A percentile compares a stretch with the other conserved stretches of the same genome.
Conservation (phyloP, 2,329 filamentous ascomycete species). For the Zymoseptoria brevis region DNA sequence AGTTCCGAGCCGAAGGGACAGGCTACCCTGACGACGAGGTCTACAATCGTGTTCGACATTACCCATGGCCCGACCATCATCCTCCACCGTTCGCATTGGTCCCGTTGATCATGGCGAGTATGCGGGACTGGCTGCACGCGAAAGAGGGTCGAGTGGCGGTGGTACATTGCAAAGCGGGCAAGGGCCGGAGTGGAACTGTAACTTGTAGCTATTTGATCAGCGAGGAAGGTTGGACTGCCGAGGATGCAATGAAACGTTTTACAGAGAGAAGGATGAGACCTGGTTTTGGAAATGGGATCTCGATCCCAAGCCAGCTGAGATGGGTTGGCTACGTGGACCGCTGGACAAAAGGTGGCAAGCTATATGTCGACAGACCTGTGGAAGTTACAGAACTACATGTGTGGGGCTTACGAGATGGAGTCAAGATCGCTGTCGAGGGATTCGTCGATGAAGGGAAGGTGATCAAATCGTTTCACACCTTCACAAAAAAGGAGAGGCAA, state of each 20-base stretch:
- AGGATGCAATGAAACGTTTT: slow-evolving; percentile 58
- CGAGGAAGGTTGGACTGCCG: slow-evolving; percentile 64
- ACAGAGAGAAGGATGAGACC: slow-evolving; percentile 84
- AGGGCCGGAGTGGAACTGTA: slow-evolving; percentile 83
- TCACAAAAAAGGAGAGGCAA: slow-evolving; percentile 62
- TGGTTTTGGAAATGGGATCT: slow-evolving; percentile 80
- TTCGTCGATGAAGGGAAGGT: slow-evolving; percentile 82
- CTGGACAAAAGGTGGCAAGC: slow-evolving; percentile 61
- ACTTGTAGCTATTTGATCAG: slow-evolving; percentile 84
- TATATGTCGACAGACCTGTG: slow-evolving; percentile 70
- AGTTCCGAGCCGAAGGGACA: slow-evolving; percentile 93
- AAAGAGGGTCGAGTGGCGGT: slow-evolving; percentile 63
- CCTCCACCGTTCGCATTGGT: slow-evolving; percentile 87
- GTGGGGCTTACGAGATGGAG: slow-evolving; percentile 79
- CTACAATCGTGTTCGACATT: slow-evolving; percentile 77
- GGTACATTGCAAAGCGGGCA: slow-evolving; percentile 95
- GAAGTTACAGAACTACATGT: slow-evolving; percentile 85
- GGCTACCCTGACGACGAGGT: slow-evolving; percentile 90
- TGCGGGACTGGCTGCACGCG: slow-evolving; percentile 76
- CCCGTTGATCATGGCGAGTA: slow-evolving; percentile 80
- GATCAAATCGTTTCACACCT: slow-evolving; percentile 77
- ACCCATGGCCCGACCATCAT: slow-evolving; percentile 95
- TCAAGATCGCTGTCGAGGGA: slow-evolving; percentile 78
- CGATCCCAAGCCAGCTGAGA: slow-evolving; percentile 83
- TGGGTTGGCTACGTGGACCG: slow-evolving; percentile 84